Evolutionary conservation across 805 yeast species (phyloP), one percentile per base, ranked within the genome.

Genomic region (Metschnikowia reukaufii): DNA sequence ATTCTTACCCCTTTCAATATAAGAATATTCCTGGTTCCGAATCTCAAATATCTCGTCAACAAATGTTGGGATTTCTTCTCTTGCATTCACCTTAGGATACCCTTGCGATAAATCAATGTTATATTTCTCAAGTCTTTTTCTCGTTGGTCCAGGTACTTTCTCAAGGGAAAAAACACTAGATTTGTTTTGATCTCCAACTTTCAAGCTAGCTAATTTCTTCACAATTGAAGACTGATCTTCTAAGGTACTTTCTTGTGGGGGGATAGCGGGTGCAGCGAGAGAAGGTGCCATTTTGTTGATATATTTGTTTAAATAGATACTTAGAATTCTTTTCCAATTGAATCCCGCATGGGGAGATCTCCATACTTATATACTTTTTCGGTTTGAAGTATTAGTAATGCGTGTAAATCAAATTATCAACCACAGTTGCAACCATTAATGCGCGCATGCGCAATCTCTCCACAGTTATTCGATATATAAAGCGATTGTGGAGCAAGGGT

Each of bases 1-100:
- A 32, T 50, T 50, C 49, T 49, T 48, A n/a, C 57, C 64, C 33
- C 64, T 45, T 33, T 60, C 64, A 17, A 55, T 42, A 43, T 52
- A 60, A 4, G 58, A 56, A 45, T 40, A 45, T 29, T 50, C 61
- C 36, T 49, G 49, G 51, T 52, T 49, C 40, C 64, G 43, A 43
- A 60, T 48, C 5, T 29, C 36, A 21, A 9, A 44, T 10, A 57
- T 63, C 42, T 60, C 62, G 42, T 60, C 63, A 10, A 58, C 49
- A 39, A 50, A 60, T 35, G 45, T 47, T 4, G 64, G 64, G 29
- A 59, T 55, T 15, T 50, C 40, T 16, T 52, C 54, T 10, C 43
- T 33, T 2, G 51, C 43, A 5, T 63, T 63, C 13, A 49, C 36
- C 37, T 44, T 50, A 30, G 64, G 64, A 49, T 60, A 60, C 1